Evolutionary conservation across 495 filamentous ascomycete genomes (phyloP).

Genomic region (Durotheca rogersii): DNA sequence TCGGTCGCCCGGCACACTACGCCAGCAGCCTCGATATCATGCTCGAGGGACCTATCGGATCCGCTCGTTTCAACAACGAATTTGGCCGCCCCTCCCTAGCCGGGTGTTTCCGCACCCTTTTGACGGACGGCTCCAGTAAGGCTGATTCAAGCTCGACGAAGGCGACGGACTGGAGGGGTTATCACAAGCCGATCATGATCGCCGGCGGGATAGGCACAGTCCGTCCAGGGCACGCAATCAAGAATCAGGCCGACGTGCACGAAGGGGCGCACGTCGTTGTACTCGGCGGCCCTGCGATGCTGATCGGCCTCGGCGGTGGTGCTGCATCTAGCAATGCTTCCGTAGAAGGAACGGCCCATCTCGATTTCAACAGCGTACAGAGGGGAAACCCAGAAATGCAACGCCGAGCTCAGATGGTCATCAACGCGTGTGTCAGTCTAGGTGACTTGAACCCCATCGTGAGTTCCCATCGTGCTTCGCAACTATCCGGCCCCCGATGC

Average conservation of each 20-base stretch:
- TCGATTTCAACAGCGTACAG: constrained; percentile 96
- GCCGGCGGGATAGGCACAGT: constrained; percentile 96
- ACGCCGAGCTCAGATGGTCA: constrained; percentile 84
- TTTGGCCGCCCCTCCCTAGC: constrained; percentile 90
- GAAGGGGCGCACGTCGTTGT: constrained; percentile 86
- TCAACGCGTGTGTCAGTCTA: constrained; percentile 85
- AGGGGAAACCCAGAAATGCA: constrained; percentile 94
- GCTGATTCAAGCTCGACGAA: constrained; percentile 46
- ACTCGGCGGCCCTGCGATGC: constrained; percentile 92
- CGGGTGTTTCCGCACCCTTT: constrained; percentile 87
- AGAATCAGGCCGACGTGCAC: constrained; percentile 71
- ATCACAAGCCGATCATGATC: constrained; percentile 99
- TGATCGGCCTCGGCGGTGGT: constrained; percentile 93
- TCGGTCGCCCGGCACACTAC: constrained; percentile 88
- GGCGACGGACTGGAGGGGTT: constrained; percentile 75
- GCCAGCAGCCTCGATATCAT: constrained; percentile 94
- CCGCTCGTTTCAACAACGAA: constrained; percentile 95
- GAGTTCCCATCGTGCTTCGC: not conserved
- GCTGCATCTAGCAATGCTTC: constrained; percentile 89
- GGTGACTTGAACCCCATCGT: constrained; percentile 79
- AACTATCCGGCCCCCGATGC: too few species aligned
- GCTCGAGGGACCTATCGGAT: constrained; percentile 93
- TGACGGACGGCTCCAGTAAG: constrained; percentile 62
- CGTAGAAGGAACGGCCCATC: constrained; percentile 80
- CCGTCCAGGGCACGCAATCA: constrained; percentile 87